A percentile compares a stretch with the other conserved stretches of the same genome.
phyloP scores from a whole-genome alignment of 2,329 filamentous ascomycete genomes.

The Fusarium sp. region DNA sequence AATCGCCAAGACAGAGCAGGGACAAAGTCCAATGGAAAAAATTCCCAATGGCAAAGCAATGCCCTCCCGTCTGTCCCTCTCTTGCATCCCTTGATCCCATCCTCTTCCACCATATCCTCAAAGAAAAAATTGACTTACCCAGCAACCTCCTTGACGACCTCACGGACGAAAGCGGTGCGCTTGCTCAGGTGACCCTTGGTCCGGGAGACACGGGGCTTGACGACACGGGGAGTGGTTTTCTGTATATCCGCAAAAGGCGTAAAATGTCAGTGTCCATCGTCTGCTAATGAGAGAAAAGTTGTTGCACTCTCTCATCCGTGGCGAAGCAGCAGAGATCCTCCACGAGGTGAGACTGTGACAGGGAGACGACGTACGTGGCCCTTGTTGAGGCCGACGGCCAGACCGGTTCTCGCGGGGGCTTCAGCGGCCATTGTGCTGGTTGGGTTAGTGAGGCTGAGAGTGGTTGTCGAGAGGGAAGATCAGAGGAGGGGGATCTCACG shows the following conservation, averaged over 20 bases:
- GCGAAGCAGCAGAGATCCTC: constrained; percentile 69
- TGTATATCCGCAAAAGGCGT: constrained; percentile 55
- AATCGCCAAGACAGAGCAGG: background rate
- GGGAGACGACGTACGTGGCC: constrained; percentile 64
- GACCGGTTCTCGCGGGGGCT: constrained; percentile 63
- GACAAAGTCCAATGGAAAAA: background rate
- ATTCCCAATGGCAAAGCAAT: background rate
- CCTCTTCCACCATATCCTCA: background rate
- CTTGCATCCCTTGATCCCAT: background rate
- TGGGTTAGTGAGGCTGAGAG: constrained; percentile 46
- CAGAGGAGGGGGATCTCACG: constrained; percentile 18
- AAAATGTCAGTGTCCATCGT: constrained; percentile 69
- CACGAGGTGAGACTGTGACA: constrained; percentile 72
- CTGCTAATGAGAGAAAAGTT: constrained; percentile 50
- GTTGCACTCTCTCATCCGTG: constrained; percentile 37
- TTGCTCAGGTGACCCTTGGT: constrained; percentile 97
- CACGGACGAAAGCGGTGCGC: constrained; percentile 94
- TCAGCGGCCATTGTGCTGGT: constrained; percentile 65
- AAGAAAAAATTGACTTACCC: constrained; percentile 66
- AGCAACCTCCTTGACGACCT: constrained; percentile 98
- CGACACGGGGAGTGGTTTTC: constrained; percentile 82
- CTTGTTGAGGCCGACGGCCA: constrained; percentile 68
- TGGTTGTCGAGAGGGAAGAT: constrained; percentile 42
- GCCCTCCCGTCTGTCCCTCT: background rate
- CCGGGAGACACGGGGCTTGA: constrained; percentile 79